Evolutionary conservation across 805 yeast genomes (phyloP).

Genomic region (Saccharomycopsis malanga): DNA sequence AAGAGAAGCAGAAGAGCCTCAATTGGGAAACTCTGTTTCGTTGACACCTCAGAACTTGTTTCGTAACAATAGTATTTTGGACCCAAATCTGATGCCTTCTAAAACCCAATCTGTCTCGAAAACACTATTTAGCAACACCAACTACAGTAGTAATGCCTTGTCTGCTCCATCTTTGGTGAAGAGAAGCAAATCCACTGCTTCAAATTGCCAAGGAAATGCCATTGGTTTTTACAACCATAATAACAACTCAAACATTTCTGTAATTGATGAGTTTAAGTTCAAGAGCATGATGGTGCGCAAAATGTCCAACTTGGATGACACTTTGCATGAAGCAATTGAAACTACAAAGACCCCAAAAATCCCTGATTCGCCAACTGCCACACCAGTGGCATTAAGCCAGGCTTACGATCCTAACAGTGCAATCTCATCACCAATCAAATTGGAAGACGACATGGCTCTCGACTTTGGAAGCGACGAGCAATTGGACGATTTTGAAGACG

Average conservation of each 20-base stretch:
- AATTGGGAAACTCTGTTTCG: background rate
- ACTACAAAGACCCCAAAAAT: conserved; percentile 4
- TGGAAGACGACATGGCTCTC: conserved; percentile 8
- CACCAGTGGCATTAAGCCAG: conserved; percentile 7
- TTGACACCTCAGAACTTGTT: background rate
- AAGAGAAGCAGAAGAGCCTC: background rate
- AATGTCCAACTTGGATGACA: conserved; percentile 14
- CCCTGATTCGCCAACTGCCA: conserved; percentile 14
- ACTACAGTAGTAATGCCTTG: background rate
- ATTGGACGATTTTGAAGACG: conserved; percentile 6
- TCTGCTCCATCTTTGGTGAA: conserved; percentile 1
- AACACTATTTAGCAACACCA: conserved; percentile 3
- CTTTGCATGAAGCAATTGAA: background rate
- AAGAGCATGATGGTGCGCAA: conserved; percentile 12
- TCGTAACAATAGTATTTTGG: no score
- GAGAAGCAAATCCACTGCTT: background rate
- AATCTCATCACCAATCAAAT: conserved; percentile 15
- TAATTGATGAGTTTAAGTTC: conserved; percentile 15
- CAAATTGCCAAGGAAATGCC: background rate
- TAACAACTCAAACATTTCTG: conserved; percentile 11
- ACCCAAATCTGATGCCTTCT: conserved; percentile 2
- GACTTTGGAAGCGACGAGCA: background rate
- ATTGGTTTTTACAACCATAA: conserved; percentile 10
- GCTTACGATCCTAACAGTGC: conserved; percentile 7
- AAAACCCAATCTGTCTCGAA: conserved; percentile 14